Base-by-base conservation (phyloP, 352 stramenopile species). In the Globisporangium barbulae region DNA sequence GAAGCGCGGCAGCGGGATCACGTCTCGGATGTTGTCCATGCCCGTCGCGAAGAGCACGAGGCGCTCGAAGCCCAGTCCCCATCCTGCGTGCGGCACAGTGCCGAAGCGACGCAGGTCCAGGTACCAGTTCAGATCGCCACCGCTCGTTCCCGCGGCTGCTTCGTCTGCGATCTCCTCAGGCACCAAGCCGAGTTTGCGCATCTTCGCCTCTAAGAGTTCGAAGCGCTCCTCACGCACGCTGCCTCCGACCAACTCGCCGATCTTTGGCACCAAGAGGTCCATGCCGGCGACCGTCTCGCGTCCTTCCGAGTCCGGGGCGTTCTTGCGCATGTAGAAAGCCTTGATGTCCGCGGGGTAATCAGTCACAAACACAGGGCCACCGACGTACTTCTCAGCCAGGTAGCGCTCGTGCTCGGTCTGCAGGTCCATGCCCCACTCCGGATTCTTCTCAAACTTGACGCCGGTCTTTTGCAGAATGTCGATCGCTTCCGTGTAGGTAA, bases 321-420 rank as follows among this genome's bases (percentile, higher is more conserved):
- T 99, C 68, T 97, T 90, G 50, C 97, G 85, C 98, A 99, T 99
- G 83, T 99, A 99, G 71, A 99, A 99, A 7, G 97, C 95, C 80
- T 99, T 99, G 68, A 99, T 98, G 10, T 86, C 83, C 13, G 94
- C 96, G 2, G 98, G 97, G 74, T 99, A 99, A 68, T 99, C 95
- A 53, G 98, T 99, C 63, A 99, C 96, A 72, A 99, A 99, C 8
- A 98, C 94, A 2, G 83, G 81, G 0, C 79, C 83, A 28, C 61
- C 68, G 53, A 90, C 76, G 39, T 88, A 79, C 52, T 82, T 81
- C 72, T 99, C 96, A 5, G 94, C 91, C 28, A 99, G 74, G 77
- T 92, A 99, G 7, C 96, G 84, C 70, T 99, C 97, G 63, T 99
- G 96, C 72, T 99, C 96, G 9, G 96, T 99, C 45, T 98, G 91